Evolutionary conservation across 441 rosid species (phyloP).

Genomic region (Sinapis alba): DNA sequence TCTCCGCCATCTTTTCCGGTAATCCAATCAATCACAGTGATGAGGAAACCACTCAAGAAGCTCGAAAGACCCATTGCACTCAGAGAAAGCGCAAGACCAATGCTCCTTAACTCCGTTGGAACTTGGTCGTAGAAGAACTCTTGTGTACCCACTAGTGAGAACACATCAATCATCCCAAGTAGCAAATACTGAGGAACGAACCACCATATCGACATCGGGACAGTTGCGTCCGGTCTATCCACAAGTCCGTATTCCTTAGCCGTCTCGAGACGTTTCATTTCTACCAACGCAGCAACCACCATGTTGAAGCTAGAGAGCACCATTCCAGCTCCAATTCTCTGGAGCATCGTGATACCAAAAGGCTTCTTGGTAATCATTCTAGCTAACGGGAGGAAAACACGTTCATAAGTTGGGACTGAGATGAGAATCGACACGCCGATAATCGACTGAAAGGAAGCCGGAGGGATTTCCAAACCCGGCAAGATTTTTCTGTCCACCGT

Average conservation of each 20-base stretch:
- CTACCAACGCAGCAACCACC: slow-evolving; percentile 51
- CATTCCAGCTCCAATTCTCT: slow-evolving; percentile 61
- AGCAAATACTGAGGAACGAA: slow-evolving; percentile 58
- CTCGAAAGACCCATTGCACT: slow-evolving; percentile 62
- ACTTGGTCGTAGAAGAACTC: slow-evolving; percentile 72
- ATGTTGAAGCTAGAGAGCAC: slow-evolving; percentile 44
- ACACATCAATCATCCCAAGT: slow-evolving; percentile 49
- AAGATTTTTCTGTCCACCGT: slow-evolving; percentile 58
- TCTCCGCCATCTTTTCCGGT: slow-evolving; percentile 43
- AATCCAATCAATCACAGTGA: slow-evolving; percentile 46
- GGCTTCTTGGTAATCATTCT: slow-evolving; percentile 52
- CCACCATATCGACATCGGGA: slow-evolving; percentile 71
- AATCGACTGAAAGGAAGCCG: slow-evolving; percentile 68
- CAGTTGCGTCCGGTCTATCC: slow-evolving; percentile 45
- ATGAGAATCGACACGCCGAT: slow-evolving; percentile 59
- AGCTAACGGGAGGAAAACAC: slow-evolving; percentile 58
- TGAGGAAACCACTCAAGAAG: slow-evolving; percentile 54
- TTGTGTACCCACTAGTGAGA: slow-evolving; percentile 60
- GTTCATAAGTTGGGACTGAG: slow-evolving; percentile 55
- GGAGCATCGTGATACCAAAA: slow-evolving; percentile 71
- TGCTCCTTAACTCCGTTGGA: slow-evolving; percentile 50
- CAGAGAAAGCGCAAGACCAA: slow-evolving; percentile 58
- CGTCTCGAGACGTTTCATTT: slow-evolving; percentile 50
- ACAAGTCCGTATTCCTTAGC: slow-evolving; percentile 47
- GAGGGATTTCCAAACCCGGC: slow-evolving; percentile 52